Conservation (phyloP, 2,329 filamentous ascomycete genomes). For the Monilinia polystroma region DNA sequence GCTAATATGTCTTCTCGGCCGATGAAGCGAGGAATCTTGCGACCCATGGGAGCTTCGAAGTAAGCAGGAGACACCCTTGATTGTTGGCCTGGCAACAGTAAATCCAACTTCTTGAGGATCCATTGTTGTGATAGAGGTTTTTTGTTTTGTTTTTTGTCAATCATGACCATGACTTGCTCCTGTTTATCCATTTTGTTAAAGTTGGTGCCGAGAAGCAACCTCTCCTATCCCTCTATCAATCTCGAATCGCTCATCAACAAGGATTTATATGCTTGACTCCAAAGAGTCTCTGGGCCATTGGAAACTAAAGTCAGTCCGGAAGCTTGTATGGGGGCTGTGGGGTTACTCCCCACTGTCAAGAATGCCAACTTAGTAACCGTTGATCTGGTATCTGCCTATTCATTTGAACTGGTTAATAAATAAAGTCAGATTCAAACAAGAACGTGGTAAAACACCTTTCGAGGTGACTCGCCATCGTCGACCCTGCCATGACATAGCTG, state of each 20-base stretch:
- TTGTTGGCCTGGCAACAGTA: not conserved
- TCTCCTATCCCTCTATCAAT: not conserved
- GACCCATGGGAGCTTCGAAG: not conserved
- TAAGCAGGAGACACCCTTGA: not conserved
- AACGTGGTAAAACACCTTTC: not conserved
- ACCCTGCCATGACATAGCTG: not conserved
- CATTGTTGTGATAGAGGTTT: not conserved
- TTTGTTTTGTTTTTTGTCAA: not conserved
- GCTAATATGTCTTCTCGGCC: not conserved
- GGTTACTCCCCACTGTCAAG: no score
- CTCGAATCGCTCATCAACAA: not conserved
- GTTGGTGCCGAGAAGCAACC: not conserved
- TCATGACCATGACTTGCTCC: not conserved
- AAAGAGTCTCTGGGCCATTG: not conserved
- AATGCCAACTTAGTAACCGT: not conserved
- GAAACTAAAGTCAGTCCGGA: not conserved
- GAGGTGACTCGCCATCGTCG: not conserved
- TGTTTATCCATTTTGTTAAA: not conserved
- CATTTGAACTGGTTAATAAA: not conserved
- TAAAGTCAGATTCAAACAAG: not conserved
- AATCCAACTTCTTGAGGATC: not conserved
- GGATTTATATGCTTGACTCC: not conserved
- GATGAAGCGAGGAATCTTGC: slow-evolving; percentile 1
- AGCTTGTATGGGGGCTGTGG: not conserved
- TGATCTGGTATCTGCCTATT: not conserved